Base-by-base conservation (phyloP, 176 grass and related monocot genomes). In the Oryza officinalis region DNA sequence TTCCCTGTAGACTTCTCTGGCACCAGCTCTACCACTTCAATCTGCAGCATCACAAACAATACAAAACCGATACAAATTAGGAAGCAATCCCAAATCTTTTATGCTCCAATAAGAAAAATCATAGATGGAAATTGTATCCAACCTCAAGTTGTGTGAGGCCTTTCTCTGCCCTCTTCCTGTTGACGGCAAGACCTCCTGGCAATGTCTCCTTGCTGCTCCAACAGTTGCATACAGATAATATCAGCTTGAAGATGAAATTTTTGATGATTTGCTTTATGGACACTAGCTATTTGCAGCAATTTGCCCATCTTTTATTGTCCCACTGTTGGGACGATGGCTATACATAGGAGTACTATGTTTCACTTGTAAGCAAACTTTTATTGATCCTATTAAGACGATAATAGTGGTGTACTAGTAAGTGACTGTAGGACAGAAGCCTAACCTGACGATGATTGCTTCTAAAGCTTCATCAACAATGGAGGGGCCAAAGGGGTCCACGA, bases 371-470 rank as follows among this genome's bases (percentile, higher is more conserved):
- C 45, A 47, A 47, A 47, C 45, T 13, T 46, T 40, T 41, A 47
- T 15, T 4, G 45, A 1, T 15, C 8, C 7, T 52, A 13, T 67
- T 77, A 17, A 46, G 32, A 46, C 13, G 45, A 14, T 14, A 47
- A 47, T 14, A 47, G 12, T 14, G 4, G 45, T 13, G 47, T 50
- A 50, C 47, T 17, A n/a, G n/a, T n/a, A 17, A 57, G 8, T 61
- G 57, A 25, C 30, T 35, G 41, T 75, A 20, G 12, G 22, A 13
- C 5, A 77, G 0, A n/a, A 85, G 61, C 63, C 66, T 35, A 71
- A 96, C 96, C 96, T 99, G 87, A 96, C 96, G 83, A 99, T 74
- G 72, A 96, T 94, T 27, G 96, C 93, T 80, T 96, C 96, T 27
- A 96, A 78, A 65, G 68, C 45, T 79, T 60, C 70, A 45, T 92